Conservation (phyloP, 306 rosid genomes). For the Cicer bijugum region DNA sequence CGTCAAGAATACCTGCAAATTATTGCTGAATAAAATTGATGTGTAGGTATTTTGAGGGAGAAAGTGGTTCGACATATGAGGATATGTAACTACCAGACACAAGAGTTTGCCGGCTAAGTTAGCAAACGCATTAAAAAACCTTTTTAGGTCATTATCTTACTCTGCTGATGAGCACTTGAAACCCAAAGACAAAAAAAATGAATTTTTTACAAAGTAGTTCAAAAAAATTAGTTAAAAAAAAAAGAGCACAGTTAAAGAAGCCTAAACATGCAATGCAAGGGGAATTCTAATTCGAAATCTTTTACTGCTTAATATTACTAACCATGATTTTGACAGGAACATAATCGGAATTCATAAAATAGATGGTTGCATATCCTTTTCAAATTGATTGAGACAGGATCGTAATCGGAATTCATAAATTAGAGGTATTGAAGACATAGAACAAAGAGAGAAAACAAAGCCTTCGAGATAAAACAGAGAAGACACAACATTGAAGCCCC, state of each 20-base stretch:
- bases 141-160: too few relatives aligned
- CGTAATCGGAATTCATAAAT: background rate
- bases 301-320: background rate
- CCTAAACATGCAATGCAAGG: background rate
- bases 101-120: slow-evolving; percentile 49
- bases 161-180: too few relatives aligned
- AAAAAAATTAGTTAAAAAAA: too few relatives aligned
- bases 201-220: too few relatives aligned
- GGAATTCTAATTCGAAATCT: background rate
- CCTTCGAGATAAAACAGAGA: background rate
- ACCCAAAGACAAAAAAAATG: too few relatives aligned
- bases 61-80: background rate
- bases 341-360: background rate
- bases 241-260: background rate
- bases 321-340: background rate
- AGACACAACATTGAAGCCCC: too few relatives aligned
- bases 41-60: background rate
- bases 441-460: background rate
- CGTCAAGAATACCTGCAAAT: slow-evolving; percentile 11
- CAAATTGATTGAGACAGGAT: background rate
- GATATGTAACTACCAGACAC: slow-evolving; percentile 38
- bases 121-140: background rate
- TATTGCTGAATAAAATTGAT: background rate
- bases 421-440: background rate
- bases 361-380: background rate